Evolutionary conservation across 345 rosid genomes (phyloP), one percentile per base, ranked within the genome.

Genomic region (Ceriops tagal): DNA sequence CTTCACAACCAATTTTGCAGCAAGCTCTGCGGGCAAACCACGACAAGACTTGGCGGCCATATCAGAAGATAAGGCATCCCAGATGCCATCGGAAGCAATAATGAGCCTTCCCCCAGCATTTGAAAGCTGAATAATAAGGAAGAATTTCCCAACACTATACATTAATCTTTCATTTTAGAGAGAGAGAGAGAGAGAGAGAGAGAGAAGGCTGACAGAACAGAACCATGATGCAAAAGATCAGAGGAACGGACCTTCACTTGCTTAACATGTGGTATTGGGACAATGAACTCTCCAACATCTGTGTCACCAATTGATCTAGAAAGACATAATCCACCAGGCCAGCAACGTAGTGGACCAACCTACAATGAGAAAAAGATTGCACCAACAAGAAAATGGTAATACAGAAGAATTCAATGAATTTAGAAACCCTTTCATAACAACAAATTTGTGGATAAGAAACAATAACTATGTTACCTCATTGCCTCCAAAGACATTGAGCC

Each of bases 291-390:
- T 21, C 99, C 99, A 26, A 96, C 99, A 79, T 96, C 99, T 2
- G 97, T 90, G 79, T 96, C 99, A 34, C 99, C 99, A 74, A 96
- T 96, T 53, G 99, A 96, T 81, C 99, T 87, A 0, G 98, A 96
- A 76, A 96, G 98, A 79, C 99, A 96, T 71, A 96, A 78, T 64
- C 99, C 99, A 76, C 99, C 99, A 28, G 99, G 99, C 99, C 98
- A 96, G 77, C 99, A 96, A 52, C 99, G 97, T 28, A 96, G 88
- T 5, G 99, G 99, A 19, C 99, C 99, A 62, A 96, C 98, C 99
- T 96, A 75, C 31, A 30, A 5, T 58, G 68, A 68, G 39, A 30
- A 16, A 63, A 30, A 80, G 56, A 67, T 68, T 34, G 64, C 31
- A 66, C 16, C 26, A 55, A 64, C 24, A 68, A 51, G 39, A 61